Percentiles rank a stretch among this genome's conserved stretches.
Evolutionary conservation across 2,329 filamentous ascomycete genomes (phyloP).

Genomic region (Furcasterigmium furcatum): DNA sequence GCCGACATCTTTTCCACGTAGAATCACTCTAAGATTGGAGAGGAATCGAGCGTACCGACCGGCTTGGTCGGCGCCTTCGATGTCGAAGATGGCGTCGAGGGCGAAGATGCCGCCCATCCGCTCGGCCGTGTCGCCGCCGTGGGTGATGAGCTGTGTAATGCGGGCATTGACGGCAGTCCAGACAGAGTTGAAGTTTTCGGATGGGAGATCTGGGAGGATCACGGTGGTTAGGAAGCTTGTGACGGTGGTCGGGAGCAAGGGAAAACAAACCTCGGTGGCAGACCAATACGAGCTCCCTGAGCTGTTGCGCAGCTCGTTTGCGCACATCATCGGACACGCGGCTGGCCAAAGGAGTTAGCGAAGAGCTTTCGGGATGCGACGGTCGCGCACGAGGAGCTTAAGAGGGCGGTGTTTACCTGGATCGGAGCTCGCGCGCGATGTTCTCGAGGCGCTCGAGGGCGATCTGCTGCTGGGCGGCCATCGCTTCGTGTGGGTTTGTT

Average conservation of each 20-base stretch:
- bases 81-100: slow-evolving; percentile 89
- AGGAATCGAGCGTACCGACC: slow-evolving; percentile 94
- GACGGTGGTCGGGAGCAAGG: slow-evolving; percentile 5
- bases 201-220: slow-evolving; percentile 60
- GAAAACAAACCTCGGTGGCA: slow-evolving; percentile 50
- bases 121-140: slow-evolving; percentile 83
- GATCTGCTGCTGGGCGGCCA: slow-evolving; percentile 45
- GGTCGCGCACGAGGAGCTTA: not conserved
- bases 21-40: slow-evolving; percentile 80
- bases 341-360: not conserved
- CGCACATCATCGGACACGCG: slow-evolving; percentile 41
- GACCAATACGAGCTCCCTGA: slow-evolving; percentile 51
- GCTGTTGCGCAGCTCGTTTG: slow-evolving; percentile 49
- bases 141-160: slow-evolving; percentile 68
- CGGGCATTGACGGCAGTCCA: slow-evolving; percentile 55
- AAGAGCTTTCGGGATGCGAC: too few species aligned
- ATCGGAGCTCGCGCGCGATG: slow-evolving; percentile 52
- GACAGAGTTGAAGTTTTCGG: slow-evolving; percentile 69
- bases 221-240: not conserved
- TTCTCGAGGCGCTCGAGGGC: slow-evolving; percentile 54
- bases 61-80: slow-evolving; percentile 90
- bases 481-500: slow-evolving; percentile 15
- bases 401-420: slow-evolving; percentile 37
- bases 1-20: slow-evolving; percentile 86
- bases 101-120: slow-evolving; percentile 89